Percentiles rank a stretch among this genome's conserved stretches.
These are phyloP conservation scores for Emericellopsis atlantica DNA, from an alignment of 2,329 filamentous ascomycete species.

Conservation along the genomic window DNA sequence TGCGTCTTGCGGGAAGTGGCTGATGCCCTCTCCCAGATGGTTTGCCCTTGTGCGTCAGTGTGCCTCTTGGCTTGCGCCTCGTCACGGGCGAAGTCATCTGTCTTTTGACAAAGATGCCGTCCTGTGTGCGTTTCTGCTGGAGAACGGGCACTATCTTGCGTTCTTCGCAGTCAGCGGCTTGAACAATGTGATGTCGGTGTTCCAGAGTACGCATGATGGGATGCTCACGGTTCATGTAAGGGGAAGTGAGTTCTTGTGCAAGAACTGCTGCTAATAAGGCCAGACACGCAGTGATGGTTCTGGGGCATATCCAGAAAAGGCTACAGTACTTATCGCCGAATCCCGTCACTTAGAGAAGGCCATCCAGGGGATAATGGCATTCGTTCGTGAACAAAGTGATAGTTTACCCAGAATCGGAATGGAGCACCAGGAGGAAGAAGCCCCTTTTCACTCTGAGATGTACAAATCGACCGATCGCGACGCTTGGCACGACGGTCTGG, in stretches of 20 bases:
- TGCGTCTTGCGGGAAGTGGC: not conserved
- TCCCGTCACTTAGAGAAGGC: slow-evolving; percentile 63
- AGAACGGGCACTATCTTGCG: slow-evolving; percentile 61
- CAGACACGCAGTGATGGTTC: slow-evolving; percentile 56
- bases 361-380: slow-evolving; percentile 73
- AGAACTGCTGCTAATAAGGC: slow-evolving; percentile 4
- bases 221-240: slow-evolving; percentile 55
- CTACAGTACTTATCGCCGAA: slow-evolving; percentile 56
- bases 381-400: slow-evolving; percentile 42
- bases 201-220: slow-evolving; percentile 53
- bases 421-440: slow-evolving; percentile 28
- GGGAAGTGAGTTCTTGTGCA: not conserved
- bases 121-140: slow-evolving; percentile 63
- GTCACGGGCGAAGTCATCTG: slow-evolving; percentile 61
- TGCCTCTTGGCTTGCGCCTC: slow-evolving; percentile 78
- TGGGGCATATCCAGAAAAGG: slow-evolving; percentile 27
- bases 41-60: slow-evolving; percentile 71
- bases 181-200: slow-evolving; percentile 54
- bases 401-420: slow-evolving; percentile 27
- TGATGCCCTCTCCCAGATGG: slow-evolving; percentile 38
- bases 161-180: slow-evolving; percentile 68
- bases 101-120: slow-evolving; percentile 65
- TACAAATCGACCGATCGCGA: slow-evolving; percentile 23
- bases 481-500: slow-evolving; percentile 84
- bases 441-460: slow-evolving; percentile 41